Base-by-base conservation (phyloP, 108 stramenopile genomes). In the Nannochloropsis salina region DNA sequence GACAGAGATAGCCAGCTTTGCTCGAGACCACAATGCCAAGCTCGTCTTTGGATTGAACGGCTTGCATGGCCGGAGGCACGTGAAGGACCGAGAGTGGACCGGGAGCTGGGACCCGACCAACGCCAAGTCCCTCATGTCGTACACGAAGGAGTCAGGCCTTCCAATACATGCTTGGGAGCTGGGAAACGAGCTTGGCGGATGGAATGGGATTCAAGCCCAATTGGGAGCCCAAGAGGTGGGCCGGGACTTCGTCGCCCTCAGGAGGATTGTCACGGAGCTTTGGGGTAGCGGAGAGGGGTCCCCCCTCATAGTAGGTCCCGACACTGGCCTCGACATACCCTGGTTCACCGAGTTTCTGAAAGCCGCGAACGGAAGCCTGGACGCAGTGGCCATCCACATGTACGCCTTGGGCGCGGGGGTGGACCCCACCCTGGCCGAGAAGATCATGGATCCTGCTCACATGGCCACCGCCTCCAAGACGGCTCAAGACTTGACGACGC, bases 121-220 rank as follows among this genome's bases (percentile, higher is more conserved):
- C 21, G 82, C 82, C 44, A 45, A 82, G 82, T 44, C 82, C 20
- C 82, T 82, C 20, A 82, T 82, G 42, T 20, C 44, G 15, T 82
- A 44, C 44, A 82, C 82, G 8, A 45, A 43, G 9, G 82, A 82
- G 21, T 15, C 82, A 82, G 82, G 82, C 18, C 44, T 44, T 2
- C 82, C 82, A 5, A 82, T 82, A 15, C 20, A 45, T 82, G 82
- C 82, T 0, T 82, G 44, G 44, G 82, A 82, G 82, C 82, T 82
- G 5, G 82, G 82, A 43, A 82, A 82, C 21, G 82, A 82, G 21
- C 44, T 82, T 9, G 44, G 61, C 2, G 61, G 61, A n/a, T 74
- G 15, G 20, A 74, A 74, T 74, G 61, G 61, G 20, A 74, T 74
- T n/a, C 61, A 74, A n/a, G 61, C 61, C n/a, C 61, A 74, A 74